phyloP scores from a whole-genome alignment of 257 asterid species.

The Paraleonurus japonicus region DNA sequence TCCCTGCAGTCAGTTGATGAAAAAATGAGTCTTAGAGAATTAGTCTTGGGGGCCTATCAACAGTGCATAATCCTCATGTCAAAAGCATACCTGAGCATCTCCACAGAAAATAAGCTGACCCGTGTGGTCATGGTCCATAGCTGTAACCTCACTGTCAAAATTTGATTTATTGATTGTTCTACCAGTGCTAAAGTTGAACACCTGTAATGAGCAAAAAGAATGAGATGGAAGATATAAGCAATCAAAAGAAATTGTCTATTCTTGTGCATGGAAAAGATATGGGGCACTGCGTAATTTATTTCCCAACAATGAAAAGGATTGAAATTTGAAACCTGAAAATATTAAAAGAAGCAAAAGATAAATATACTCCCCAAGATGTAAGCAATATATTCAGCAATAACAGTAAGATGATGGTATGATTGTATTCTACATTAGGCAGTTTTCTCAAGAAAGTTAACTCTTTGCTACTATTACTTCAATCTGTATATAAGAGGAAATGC shows the following conservation, averaged over 20 bases:
- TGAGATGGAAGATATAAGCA: slow-evolving; percentile 25
- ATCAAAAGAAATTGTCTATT: background rate
- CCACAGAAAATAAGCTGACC: slow-evolving; percentile 97
- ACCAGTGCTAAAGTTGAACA: slow-evolving; percentile 95
- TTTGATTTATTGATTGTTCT: slow-evolving; percentile 63
- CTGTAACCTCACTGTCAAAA: slow-evolving; percentile 85
- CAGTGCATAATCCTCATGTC: slow-evolving; percentile 4
- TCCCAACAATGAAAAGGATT: background rate
- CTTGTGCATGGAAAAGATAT: background rate
- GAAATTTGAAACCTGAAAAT: background rate
- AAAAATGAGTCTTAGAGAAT: slow-evolving; percentile 17
- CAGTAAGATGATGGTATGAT: background rate
- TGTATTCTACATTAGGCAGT: background rate
- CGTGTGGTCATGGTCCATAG: slow-evolving; percentile 97
- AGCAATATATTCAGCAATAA: slow-evolving; percentile 6
- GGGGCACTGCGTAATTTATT: background rate
- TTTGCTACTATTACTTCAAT: background rate
- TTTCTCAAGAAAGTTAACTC: background rate
- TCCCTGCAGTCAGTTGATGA: slow-evolving; percentile 60
- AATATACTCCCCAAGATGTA: background rate
- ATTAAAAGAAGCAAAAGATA: background rate
- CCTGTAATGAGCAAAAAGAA: slow-evolving; percentile 47
- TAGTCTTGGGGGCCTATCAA: slow-evolving; percentile 13
- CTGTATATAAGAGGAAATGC: background rate
- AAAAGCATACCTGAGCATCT: slow-evolving; percentile 71